phyloP scores from a whole-genome alignment of 345 rosid genomes.

The Gossypium ekmanianum region DNA sequence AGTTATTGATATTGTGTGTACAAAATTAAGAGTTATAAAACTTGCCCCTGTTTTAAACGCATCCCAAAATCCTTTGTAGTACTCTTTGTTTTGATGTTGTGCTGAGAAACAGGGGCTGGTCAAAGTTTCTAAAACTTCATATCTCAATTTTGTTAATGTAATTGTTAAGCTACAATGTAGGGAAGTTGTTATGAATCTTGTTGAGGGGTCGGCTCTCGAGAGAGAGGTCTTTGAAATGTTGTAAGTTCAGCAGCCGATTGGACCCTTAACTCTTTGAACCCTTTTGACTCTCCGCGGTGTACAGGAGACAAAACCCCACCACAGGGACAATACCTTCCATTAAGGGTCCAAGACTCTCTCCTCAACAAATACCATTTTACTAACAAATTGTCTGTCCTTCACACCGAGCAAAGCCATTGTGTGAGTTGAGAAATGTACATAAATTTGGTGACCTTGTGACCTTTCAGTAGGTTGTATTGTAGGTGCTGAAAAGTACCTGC shows the following conservation, averaged over 20 bases:
- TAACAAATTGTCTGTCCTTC: background rate
- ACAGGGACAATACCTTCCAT: too few species aligned
- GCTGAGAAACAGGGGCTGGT: background rate
- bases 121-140: background rate
- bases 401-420: background rate
- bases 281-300: too few species aligned
- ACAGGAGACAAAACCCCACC: too few species aligned
- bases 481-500: constrained; percentile 5
- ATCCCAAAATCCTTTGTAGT: constrained; percentile 13
- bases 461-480: background rate
- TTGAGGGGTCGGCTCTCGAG: accelerated
- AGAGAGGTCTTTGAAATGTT: too few species aligned
- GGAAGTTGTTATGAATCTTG: background rate
- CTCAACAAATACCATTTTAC: background rate
- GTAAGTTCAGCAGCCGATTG: too few species aligned
- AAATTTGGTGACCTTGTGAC: background rate
- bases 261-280: too few species aligned
- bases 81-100: background rate
- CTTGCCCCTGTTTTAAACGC: constrained; percentile 21
- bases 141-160: background rate
- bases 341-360: too few species aligned
- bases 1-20: too few species aligned
- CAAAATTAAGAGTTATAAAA: background rate
- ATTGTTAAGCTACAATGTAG: background rate
- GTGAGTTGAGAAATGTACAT: background rate